Conservation (phyloP, 257 asterid species). For the Solanum pennellii region DNA sequence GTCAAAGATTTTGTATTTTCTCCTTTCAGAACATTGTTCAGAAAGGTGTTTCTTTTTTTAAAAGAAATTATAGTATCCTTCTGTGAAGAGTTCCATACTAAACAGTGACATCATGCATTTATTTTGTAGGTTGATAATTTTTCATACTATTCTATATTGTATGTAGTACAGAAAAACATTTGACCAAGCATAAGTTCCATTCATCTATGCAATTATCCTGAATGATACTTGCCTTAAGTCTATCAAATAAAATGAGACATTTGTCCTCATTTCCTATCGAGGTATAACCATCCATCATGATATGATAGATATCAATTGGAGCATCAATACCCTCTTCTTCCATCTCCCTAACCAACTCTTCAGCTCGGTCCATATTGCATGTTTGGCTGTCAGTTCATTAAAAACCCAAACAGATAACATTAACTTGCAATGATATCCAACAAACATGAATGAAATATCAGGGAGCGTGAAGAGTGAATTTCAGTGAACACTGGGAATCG, state of each 20-base stretch:
- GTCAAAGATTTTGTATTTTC: background rate
- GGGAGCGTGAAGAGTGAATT: background rate
- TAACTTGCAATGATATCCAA: background rate
- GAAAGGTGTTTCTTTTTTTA: background rate
- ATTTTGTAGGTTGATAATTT: background rate
- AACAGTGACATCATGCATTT: background rate
- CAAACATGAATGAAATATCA: background rate
- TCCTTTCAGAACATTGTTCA: background rate
- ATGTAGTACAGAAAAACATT: background rate
- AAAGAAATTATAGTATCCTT: background rate
- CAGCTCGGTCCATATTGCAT: conserved; percentile 62
- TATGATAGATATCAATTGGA: conserved; percentile 79
- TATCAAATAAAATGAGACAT: conserved; percentile 72
- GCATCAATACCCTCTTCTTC: conserved; percentile 97
- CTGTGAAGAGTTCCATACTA: background rate
- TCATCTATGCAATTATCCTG: background rate
- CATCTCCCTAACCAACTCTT: conserved; percentile 92
- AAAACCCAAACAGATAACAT: conserved; percentile 2
- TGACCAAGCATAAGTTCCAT: background rate
- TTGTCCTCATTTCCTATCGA: conserved; percentile 60
- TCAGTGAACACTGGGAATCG: background rate
- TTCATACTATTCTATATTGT: background rate
- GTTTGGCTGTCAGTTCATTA: conserved; percentile 50
- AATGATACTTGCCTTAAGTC: conserved; percentile 52
- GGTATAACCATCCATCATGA: conserved; percentile 98